Conservation (phyloP, 2,329 filamentous ascomycete genomes). For the Verticillium zaregamsianum region DNA sequence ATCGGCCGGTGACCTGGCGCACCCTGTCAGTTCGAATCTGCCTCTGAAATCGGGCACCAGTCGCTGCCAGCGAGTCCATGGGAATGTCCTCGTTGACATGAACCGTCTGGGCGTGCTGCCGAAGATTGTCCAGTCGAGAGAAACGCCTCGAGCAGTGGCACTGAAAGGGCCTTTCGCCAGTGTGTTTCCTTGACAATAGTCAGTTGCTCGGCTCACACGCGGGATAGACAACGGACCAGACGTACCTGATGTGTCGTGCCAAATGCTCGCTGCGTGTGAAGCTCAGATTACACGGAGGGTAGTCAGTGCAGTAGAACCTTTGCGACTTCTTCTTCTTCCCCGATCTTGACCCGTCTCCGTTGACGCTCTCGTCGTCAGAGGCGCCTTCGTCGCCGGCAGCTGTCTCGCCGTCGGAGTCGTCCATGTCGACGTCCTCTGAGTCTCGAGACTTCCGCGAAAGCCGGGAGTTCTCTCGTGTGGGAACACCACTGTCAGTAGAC, state of each 20-base stretch:
- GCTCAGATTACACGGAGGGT: conserved; percentile 87
- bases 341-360: conserved; percentile 62
- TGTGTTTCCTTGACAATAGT: conserved; percentile 70
- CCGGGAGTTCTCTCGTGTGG: conserved; percentile 35
- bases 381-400: conserved; percentile 43
- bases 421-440: conserved; percentile 72
- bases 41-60: conserved; percentile 85
- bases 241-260: conserved; percentile 84
- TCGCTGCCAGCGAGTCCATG: conserved; percentile 85
- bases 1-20: conserved; percentile 66
- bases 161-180: conserved; percentile 92
- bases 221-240: not conserved
- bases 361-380: conserved; percentile 64
- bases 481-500: conserved; percentile 35
- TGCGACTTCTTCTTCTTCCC: conserved; percentile 96
- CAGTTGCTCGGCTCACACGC: not conserved
- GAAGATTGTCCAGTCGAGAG: conserved; percentile 88
- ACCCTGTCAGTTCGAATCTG: conserved; percentile 87
- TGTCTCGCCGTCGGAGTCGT: conserved; percentile 65
- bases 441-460: conserved; percentile 55
- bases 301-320: conserved; percentile 93
- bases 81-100: conserved; percentile 98
- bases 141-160: conserved; percentile 94
- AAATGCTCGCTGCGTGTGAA: conserved; percentile 96
- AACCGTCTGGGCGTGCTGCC: conserved; percentile 95